These are phyloP conservation scores for Cryptococcus amylolentus DNA, from an alignment of 1,284 basidiomycete species.

Conservation along the genomic window DNA sequence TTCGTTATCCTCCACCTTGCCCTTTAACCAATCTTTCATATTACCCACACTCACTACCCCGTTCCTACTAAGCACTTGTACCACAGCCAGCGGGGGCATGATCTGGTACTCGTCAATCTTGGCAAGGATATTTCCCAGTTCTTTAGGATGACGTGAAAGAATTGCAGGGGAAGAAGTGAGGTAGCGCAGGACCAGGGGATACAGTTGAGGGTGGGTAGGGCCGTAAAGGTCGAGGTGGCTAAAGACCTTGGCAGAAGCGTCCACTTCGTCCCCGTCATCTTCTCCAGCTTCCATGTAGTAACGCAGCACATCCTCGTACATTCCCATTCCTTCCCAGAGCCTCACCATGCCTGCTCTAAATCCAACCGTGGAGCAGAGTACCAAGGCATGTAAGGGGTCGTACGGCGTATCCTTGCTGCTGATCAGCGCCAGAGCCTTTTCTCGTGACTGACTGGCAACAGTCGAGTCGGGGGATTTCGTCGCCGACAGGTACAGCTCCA, in stretches of 20 bases:
- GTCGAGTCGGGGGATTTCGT: constrained; percentile 40
- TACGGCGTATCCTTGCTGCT: constrained; percentile 65
- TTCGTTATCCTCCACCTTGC: constrained; percentile 66
- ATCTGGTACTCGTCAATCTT: constrained; percentile 74
- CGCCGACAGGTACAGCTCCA: constrained; percentile 80
- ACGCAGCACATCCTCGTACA: constrained; percentile 92
- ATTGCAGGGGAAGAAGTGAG: constrained; percentile 73
- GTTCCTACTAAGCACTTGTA: constrained; percentile 82
- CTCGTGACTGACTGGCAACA: constrained; percentile 20
- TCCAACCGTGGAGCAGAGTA: constrained; percentile 78
- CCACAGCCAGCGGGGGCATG: constrained; percentile 80
- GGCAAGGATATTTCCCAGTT: constrained; percentile 68
- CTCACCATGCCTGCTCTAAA: constrained; percentile 82
- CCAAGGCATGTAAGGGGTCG: constrained; percentile 84
- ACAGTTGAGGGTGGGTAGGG: constrained; percentile 65
- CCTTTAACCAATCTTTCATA: constrained; percentile 82
- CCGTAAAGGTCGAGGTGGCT: constrained; percentile 72
- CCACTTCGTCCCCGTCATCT: constrained; percentile 26
- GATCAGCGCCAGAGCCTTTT: constrained; percentile 68
- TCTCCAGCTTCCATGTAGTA: constrained; percentile 76
- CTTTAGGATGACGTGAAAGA: constrained; percentile 64
- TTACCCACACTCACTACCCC: constrained; percentile 82
- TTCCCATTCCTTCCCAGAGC: constrained; percentile 87
- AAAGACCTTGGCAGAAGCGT: constrained; percentile 64
- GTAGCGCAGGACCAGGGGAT: constrained; percentile 84